phyloP scores from a whole-genome alignment of 176 grass and related monocot genomes.

The Carex pumila region DNA sequence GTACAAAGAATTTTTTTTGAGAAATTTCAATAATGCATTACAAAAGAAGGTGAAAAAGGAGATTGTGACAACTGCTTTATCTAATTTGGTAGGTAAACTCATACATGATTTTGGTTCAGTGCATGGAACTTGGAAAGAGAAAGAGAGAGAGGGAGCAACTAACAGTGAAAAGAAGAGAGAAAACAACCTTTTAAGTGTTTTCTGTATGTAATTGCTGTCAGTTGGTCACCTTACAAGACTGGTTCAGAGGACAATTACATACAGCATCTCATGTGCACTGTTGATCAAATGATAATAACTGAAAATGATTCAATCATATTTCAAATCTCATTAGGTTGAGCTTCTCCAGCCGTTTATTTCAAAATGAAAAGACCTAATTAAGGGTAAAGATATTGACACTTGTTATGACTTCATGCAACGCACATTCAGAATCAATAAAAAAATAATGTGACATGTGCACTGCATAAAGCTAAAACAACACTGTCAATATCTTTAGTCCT shows the following conservation, averaged over 20 bases:
- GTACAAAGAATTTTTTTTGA: not conserved
- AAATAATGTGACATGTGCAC: too few relatives aligned
- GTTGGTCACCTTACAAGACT: not conserved
- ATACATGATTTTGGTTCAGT: not conserved
- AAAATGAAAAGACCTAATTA: not conserved
- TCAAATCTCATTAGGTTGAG: not conserved
- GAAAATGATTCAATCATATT: not conserved
- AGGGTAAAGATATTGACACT: too few relatives aligned
- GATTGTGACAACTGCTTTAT: not conserved
- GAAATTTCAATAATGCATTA: not conserved
- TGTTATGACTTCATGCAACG: too few relatives aligned
- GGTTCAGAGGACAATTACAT: not conserved
- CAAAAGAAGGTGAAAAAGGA: not conserved
- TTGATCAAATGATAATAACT: not conserved
- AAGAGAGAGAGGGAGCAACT: not conserved
- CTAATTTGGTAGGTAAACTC: conserved; percentile 8
- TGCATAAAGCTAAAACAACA: too few relatives aligned
- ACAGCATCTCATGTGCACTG: not conserved
- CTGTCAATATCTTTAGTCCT: not conserved
- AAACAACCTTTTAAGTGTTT: not conserved
- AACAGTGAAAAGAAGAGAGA: not conserved
- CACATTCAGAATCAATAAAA: too few relatives aligned
- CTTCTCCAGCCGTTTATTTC: too few relatives aligned
- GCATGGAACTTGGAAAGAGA: not conserved
- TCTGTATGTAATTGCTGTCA: not conserved